Evolutionary conservation across 2,329 filamentous ascomycete species (phyloP).

Genomic region (Exophiala mesophila): DNA sequence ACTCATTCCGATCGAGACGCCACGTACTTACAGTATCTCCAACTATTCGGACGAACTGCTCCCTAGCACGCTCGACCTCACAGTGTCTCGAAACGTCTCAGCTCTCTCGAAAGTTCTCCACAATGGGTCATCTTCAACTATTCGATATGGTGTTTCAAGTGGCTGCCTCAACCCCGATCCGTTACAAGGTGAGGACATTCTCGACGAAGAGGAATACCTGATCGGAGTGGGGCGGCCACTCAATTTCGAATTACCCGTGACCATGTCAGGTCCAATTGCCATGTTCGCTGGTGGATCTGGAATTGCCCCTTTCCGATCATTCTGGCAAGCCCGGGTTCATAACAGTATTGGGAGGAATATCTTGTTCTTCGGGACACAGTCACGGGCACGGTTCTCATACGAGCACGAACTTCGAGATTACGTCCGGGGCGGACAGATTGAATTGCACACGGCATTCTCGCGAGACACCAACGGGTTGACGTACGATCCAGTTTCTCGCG

Average conservation of each 20-base stretch:
- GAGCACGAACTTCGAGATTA: conserved; percentile 15
- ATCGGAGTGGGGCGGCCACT: conserved; percentile 11
- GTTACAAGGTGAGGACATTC: conserved; percentile 4
- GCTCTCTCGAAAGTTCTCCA: conserved; percentile 7
- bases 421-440: conserved; percentile 12
- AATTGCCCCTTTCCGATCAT: conserved; percentile 14
- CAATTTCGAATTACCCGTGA: conserved; percentile 14
- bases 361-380: conserved; percentile 16
- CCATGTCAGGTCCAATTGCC: conserved; percentile 9
- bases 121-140: background rate
- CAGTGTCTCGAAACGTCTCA: conserved; percentile 11
- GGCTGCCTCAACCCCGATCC: conserved; percentile 15
- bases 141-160: conserved; percentile 12
- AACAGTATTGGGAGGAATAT: conserved; percentile 16
- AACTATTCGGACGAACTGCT: conserved; percentile 15
- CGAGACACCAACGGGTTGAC: conserved; percentile 12
- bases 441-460: conserved; percentile 15
- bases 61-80: conserved; percentile 13
- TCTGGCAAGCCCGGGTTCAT: conserved; percentile 15
- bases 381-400: conserved; percentile 12
- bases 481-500: conserved; percentile 14
- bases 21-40: conserved; percentile 17
- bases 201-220: conserved; percentile 17
- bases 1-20: conserved; percentile 12
- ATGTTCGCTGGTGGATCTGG: conserved; percentile 17